Evolutionary conservation across 139 green algal species (phyloP).

Genomic region (Protoeuglena noctilucae): DNA sequence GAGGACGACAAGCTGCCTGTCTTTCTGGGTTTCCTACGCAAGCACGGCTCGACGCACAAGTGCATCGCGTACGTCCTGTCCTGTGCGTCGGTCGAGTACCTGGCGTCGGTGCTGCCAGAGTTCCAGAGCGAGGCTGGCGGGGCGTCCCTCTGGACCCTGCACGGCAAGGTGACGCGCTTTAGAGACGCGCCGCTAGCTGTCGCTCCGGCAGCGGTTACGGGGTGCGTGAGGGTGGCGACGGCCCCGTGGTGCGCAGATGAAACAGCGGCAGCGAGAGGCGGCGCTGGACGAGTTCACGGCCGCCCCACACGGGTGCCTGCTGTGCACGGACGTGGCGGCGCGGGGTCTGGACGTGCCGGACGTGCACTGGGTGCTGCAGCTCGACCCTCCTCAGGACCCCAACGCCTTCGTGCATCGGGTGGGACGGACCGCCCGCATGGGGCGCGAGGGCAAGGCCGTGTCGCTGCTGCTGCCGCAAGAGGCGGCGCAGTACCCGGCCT

Average conservation of each 20-base stretch:
- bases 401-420: slow-evolving; percentile 64
- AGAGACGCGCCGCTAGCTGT: too few species aligned
- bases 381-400: slow-evolving; percentile 75
- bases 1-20: slow-evolving; percentile 51
- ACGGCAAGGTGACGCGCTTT: too few species aligned
- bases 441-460: slow-evolving; percentile 49
- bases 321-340: slow-evolving; percentile 86
- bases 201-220: background rate
- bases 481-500: slow-evolving; percentile 70
- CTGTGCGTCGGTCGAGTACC: slow-evolving; percentile 75
- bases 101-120: slow-evolving; percentile 9
- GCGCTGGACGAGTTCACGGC: slow-evolving; percentile 42
- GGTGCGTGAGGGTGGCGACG: slow-evolving; percentile 2
- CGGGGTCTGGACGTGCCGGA: slow-evolving; percentile 82
- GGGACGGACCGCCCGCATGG: slow-evolving; percentile 83
- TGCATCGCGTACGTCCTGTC: slow-evolving; percentile 91
- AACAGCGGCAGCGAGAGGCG: slow-evolving; percentile 54
- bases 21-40: slow-evolving; percentile 28
- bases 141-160: slow-evolving; percentile 7
- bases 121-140: slow-evolving; percentile 1
- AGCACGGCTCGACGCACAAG: slow-evolving; percentile 38
- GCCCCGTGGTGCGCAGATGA: slow-evolving; percentile 79
- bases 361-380: slow-evolving; percentile 68
- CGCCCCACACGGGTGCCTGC: slow-evolving; percentile 34
- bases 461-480: slow-evolving; percentile 60